Base-by-base conservation (phyloP, 1,139 yeast genomes). In the Diutina siamensis region DNA sequence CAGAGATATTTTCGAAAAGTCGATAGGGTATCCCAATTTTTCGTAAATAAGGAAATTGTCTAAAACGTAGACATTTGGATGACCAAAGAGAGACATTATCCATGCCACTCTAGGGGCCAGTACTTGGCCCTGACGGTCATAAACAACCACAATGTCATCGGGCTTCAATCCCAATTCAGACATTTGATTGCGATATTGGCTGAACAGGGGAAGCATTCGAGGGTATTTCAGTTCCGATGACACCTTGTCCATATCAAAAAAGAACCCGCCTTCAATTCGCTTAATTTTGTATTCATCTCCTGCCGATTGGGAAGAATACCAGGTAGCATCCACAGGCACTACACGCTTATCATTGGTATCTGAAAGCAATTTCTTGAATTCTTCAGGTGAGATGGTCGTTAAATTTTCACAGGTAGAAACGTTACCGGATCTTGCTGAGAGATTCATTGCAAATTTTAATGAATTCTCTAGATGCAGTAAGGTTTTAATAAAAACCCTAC, bases 31-130 rank as follows among this genome's bases (percentile, higher is more conserved):
- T 17, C 54, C 60, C 12, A 48, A 49, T 15, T 48, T 48, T 40
- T 57, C 55, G 53, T 83, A 88, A 20, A 62, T 61, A 7, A 74
- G 72, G 56, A 68, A 89, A 51, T 82, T 83, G 63, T 89, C 84
- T 53, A 92, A 71, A 46, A 89, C 60, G 53, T 68, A 72, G 9
- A 87, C 83, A 35, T 71, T 61, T 2, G 67, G 61, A 60, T 88
- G 97, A 4, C 94, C 94, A 60, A 82, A 85, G 3, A 83, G 68
- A 28, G 79, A 69, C 55, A 89, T 72, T 55, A 88, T 86, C 96
- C 96, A 92, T 0, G 89, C 89, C 25, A 84, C 94, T 52, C 98
- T 71, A 32, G 97, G 95, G 4, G 89, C 78, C 36, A 94, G 81
- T 61, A 89, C 87, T 51, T 84, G 78, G 1, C 95, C 95, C 40